Conservation (phyloP, 352 stramenopile species). For the Globisporangium iwayamae region DNA sequence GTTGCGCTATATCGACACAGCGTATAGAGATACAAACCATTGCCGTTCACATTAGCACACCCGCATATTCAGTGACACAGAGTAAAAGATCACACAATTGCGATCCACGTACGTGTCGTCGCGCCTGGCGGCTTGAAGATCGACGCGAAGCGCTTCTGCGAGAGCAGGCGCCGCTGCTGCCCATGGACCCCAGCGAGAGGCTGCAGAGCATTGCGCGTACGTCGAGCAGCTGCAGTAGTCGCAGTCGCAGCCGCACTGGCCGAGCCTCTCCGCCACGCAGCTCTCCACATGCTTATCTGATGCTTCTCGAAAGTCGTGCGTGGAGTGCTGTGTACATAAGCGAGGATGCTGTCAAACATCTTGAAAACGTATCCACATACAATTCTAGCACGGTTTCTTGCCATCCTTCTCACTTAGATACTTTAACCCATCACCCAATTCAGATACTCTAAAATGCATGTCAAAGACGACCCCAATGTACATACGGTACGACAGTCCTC, state of each 20-base stretch:
- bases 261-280: conserved; percentile 5
- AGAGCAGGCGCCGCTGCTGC: not conserved
- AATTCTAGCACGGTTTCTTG: not conserved
- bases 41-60: not conserved
- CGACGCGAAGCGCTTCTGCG: conserved; percentile 8
- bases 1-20: conserved; percentile 6
- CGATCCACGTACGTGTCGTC: conserved; percentile 10
- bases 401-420: not conserved
- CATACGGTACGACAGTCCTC: no score
- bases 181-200: not conserved
- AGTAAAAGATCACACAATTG: no score
- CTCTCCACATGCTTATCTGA: conserved; percentile 12
- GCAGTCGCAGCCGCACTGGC: not conserved
- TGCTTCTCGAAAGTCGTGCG: conserved; percentile 3
- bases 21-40: not conserved
- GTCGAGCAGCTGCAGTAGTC: not conserved
- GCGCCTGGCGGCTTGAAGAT: not conserved
- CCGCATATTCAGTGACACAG: not conserved
- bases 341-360: no score
- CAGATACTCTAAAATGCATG: no score
- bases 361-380: no score
- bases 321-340: no score
- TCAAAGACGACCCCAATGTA: no score
- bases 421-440: no score
- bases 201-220: not conserved